Conservation (phyloP, 176 grass and related monocot genomes). For the Typha latifolia region DNA sequence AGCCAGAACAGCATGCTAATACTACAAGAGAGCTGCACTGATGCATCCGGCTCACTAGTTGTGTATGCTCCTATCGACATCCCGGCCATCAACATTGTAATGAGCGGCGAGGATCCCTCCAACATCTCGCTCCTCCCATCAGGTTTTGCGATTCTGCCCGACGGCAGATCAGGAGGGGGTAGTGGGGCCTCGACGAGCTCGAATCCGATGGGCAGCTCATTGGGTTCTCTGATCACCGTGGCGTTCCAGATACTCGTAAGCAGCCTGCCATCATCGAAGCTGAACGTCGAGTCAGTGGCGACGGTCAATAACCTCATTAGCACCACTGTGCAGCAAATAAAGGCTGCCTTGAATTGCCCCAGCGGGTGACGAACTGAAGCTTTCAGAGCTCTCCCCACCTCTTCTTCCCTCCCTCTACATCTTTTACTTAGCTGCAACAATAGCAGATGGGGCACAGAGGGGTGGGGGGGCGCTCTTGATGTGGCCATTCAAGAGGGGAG, state of each 20-base stretch:
- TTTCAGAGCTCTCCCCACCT: too few relatives aligned
- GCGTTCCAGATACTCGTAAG: conserved; percentile 82
- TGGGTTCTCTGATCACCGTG: conserved; percentile 52
- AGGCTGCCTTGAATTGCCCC: conserved; percentile 60
- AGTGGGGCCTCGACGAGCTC: conserved; percentile 33
- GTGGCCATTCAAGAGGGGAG: conserved; percentile 14
- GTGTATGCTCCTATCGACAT: conserved; percentile 75
- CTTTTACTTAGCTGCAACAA: conserved; percentile 9
- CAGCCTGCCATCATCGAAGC: conserved; percentile 70
- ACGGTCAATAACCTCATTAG: conserved; percentile 75
- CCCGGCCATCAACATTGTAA: conserved; percentile 62
- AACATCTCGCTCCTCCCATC: conserved; percentile 64
- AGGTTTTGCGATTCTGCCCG: conserved; percentile 55
- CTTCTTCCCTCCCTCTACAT: too few relatives aligned
- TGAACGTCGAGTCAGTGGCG: conserved; percentile 70
- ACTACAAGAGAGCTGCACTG: conserved; percentile 92
- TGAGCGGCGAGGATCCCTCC: conserved; percentile 83
- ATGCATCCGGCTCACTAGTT: conserved; percentile 58
- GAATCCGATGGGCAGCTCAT: conserved; percentile 9
- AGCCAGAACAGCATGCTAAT: conserved; percentile 79
- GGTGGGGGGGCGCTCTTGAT: conserved; percentile 1
- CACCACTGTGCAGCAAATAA: conserved; percentile 83
- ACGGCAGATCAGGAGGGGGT: conserved; percentile 8
- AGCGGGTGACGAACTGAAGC: conserved; percentile 8
- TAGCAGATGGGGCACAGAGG: conserved; percentile 11